Evolutionary conservation across 2,329 filamentous ascomycete genomes (phyloP), one percentile per base, ranked within the genome.

Genomic region (Triangularia verruculosa): DNA sequence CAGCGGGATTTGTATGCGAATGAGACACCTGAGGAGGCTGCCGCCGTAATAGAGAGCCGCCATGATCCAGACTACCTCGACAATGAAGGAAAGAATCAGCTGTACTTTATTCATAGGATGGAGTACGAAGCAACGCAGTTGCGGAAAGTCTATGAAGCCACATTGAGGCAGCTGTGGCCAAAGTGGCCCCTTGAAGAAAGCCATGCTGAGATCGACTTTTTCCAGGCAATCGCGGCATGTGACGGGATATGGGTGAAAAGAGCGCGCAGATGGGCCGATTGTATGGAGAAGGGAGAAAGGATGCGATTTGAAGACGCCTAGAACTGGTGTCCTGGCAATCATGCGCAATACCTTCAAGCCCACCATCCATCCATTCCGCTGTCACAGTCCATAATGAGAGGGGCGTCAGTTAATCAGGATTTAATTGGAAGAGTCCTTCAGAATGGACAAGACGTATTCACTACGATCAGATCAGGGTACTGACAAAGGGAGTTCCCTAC

Each of bases 111-210:
- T 15, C 64, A 62, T 17, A 39, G 15, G 54, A 66, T 66, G 59
- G 61, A 66, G 59, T 66, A 58, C 15, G 64, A 66, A 43, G 59
- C 61, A 32, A 64, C 64, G 3, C 52, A 64, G 61, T 32, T 66
- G 52, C 58, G 61, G 52, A 61, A 63, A 39, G 64, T 57, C 12
- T 66, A 66, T 51, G 34, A 57, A 12, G 61, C 56, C 13, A 56
- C 12, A 34, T 12, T 66, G 52, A 61, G 51, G 34, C 53, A 64
- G 61, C 39, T 66, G 32, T 62, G 61, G 64, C 61, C 56, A 12
- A 55, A 54, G n/a, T 66, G 61, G 61, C 57, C 47, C 1, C 28
- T 22, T 13, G 53, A 59, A 47, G 43, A 63, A 34, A 59, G 53
- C 8, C 24, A 55, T 20, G 39, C 25, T n/a, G 25, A 61, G 57